Evolutionary conservation across 495 filamentous ascomycete genomes (phyloP), one percentile per base, ranked within the genome.

Genomic region (Xylaria curta): DNA sequence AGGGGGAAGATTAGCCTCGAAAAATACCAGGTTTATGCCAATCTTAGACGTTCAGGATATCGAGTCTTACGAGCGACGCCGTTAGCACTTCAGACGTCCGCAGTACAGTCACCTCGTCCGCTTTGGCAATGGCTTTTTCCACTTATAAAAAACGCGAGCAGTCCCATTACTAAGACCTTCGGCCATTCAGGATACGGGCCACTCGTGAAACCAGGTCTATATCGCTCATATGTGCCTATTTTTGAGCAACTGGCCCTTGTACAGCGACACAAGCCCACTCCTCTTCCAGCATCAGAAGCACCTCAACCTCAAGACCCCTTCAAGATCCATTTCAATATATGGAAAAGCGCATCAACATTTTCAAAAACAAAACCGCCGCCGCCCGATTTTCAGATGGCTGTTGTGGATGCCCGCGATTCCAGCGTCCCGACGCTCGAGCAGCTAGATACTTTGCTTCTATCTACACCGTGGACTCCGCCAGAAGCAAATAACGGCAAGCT

Each of bases 11-110:
- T 88, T 61, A 85, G 81, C 65, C 64, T 97, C n/a, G 95, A 97
- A 75, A 87, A 93, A 72, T 98, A 92, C 76, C 90, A 91, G 31
- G 96, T 99, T 3, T 99, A 92, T 76, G 87, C 92, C 3, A 90
- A 93, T 44, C 83, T 99, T 72, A 95, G 90, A 78, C 85, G 96
- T n/a, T 82, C 87, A 42, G 96, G 96, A 8, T 98, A 97, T 81
- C 87, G 91, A 10, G 84, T 98, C 33, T 82, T 89, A 51, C 85
- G 96, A 49, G 91, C 93, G 6, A 88, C 89, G 9, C 82, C 81
- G 28, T 24, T 69, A 7, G 81, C 81, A 26, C 21, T 65, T 42
- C 72, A 68, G 46, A 49, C n/a, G 40, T 21, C 68, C 33, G 8
- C 17, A 36, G 24, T 21, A 31, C 44, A 40, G 17, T 24, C 59